Evolutionary conservation across 768 basidiomycete species (phyloP), one percentile per base, ranked within the genome.

Genomic region (Crepidotus variabilis): DNA sequence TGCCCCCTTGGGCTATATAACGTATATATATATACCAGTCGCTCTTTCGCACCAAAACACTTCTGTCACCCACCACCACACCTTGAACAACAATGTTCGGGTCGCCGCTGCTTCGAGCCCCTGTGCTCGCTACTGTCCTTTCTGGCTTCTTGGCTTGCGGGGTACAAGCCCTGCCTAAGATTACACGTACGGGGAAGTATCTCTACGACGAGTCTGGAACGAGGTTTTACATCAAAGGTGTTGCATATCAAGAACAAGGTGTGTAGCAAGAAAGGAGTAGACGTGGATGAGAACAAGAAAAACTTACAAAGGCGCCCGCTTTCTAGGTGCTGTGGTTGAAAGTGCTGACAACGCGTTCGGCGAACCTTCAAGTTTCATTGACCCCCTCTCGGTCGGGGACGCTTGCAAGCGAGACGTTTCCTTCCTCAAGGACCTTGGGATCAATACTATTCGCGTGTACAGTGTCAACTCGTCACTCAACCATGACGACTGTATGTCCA

Each of bases 201-300:
- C 84, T 96, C 45, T 96, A 94, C 71, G 81, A 80, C 39, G 79
- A 80, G 2, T 80, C 84, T 50, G 91, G 92, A 2, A 85, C 67
- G 36, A 74, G 94, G 52, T 96, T 95, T 73, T 94, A 85, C 72
- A 88, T 97, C 73, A 92, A 91, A 71, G 92, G 91, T 52, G 72
- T 93, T 54, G 89, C 90, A 10, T 94, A 94, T 71, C 91, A 93
- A 68, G 77, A 82, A 58, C 90, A 93, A 72, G 92, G 94, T 84
- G 55, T 56, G 58, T 16, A 46, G 33, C 58, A 33, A 24, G 23
- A 6, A 46, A 6, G 7, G 36, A 11, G 23, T 35, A 36, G 16
- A 36, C 8, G 35, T 43, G 21, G 16, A 48, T 14, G 28, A 28
- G 28, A 28, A 28, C 28, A 28, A 28, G 28, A 28, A 28, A 28